phyloP scores from a whole-genome alignment of 2,329 filamentous ascomycete genomes.

The Epichloe sibirici region DNA sequence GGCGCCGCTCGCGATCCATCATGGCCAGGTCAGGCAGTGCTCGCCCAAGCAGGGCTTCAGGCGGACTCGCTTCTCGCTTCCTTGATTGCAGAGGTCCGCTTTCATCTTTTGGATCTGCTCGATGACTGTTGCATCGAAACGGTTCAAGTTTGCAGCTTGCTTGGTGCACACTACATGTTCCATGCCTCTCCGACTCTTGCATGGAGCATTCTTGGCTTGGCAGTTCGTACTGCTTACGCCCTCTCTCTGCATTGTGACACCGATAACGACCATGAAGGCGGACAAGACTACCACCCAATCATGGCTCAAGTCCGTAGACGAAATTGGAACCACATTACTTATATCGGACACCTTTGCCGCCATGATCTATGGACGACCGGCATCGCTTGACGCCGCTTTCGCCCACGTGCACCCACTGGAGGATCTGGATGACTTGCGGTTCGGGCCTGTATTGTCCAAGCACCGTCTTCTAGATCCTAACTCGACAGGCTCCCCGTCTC shows the following conservation, averaged over 20 bases:
- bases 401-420: slow-evolving; percentile 13
- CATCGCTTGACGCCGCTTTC: slow-evolving; percentile 16
- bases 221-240: slow-evolving; percentile 10
- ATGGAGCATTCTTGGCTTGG: slow-evolving; percentile 6
- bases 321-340: slow-evolving; percentile 18
- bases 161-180: slow-evolving; percentile 3
- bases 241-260: slow-evolving; percentile 9
- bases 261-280: slow-evolving; percentile 1
- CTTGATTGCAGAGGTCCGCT: neutral
- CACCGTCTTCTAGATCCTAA: neutral
- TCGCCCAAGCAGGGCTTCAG: slow-evolving; percentile 1
- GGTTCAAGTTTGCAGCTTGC: slow-evolving; percentile 3
- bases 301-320: slow-evolving; percentile 15
- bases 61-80: neutral
- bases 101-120: slow-evolving; percentile 3
- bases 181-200: slow-evolving; percentile 3
- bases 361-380: slow-evolving; percentile 18
- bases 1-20: slow-evolving; percentile 9
- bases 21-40: slow-evolving; percentile 8
- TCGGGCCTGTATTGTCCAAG: slow-evolving; percentile 1
- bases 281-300: slow-evolving; percentile 1
- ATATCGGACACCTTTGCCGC: slow-evolving; percentile 18
- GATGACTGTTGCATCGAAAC: slow-evolving; percentile 5
- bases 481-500: neutral
- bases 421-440: slow-evolving; percentile 13